Evolutionary conservation across 345 rosid species (phyloP).

Genomic region (Populus davidiana): DNA sequence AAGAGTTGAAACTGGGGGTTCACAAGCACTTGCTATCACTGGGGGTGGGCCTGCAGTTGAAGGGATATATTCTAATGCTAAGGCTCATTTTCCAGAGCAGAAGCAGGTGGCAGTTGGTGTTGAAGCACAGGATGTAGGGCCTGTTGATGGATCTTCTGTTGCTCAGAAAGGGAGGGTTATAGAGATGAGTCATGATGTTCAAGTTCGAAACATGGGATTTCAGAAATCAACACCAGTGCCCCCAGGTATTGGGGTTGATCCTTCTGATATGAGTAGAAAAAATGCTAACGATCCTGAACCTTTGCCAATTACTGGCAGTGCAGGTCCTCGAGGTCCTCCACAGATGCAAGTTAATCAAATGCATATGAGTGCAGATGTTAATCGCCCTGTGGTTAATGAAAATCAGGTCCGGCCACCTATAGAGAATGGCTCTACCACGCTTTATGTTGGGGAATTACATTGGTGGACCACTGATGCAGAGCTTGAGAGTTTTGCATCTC

Average conservation of each 20-base stretch:
- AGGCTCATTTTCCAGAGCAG: slow-evolving; percentile 26
- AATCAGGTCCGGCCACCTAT: slow-evolving; percentile 55
- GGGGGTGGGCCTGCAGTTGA: slow-evolving; percentile 43
- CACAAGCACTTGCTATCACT: slow-evolving; percentile 37
- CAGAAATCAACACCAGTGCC: slow-evolving; percentile 48
- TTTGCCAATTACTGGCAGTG: slow-evolving; percentile 43
- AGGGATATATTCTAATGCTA: slow-evolving; percentile 44
- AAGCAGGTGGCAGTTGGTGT: slow-evolving; percentile 27
- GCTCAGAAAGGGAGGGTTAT: slow-evolving; percentile 39
- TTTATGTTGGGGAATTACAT: slow-evolving; percentile 75
- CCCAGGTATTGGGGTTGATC: slow-evolving; percentile 30
- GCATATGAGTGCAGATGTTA: slow-evolving; percentile 31
- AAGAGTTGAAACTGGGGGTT: slow-evolving; percentile 34
- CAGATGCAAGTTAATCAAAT: slow-evolving; percentile 56
- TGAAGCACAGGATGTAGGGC: slow-evolving; percentile 48
- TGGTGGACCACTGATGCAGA: slow-evolving; percentile 97
- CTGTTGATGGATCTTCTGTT: slow-evolving; percentile 45
- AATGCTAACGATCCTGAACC: slow-evolving; percentile 45
- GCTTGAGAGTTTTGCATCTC: slow-evolving; percentile 62
- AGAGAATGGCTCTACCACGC: slow-evolving; percentile 69
- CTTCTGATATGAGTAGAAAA: slow-evolving; percentile 48
- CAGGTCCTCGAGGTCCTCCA: slow-evolving; percentile 47
- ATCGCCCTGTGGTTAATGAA: slow-evolving; percentile 35
- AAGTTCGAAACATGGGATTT: slow-evolving; percentile 41
- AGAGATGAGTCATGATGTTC: slow-evolving; percentile 41